These are phyloP conservation scores for Chrysoporthe puriensis DNA, from an alignment of 2,329 filamentous ascomycete species.

Conservation along the genomic window DNA sequence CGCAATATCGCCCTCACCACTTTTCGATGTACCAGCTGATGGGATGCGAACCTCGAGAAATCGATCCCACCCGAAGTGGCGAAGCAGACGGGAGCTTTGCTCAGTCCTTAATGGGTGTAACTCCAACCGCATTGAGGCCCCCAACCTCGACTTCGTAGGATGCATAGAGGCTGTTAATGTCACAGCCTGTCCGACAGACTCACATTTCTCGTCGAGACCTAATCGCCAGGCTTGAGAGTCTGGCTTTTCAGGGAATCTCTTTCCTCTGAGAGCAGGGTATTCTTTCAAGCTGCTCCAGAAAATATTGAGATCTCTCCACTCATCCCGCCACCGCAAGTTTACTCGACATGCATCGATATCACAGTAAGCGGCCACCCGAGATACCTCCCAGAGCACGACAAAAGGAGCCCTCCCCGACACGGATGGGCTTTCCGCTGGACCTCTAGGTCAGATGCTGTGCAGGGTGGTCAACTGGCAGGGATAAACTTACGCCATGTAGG, in stretches of 20 bases:
- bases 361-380: slow-evolving; percentile 53
- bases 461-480: not conserved
- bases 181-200: slow-evolving; percentile 19
- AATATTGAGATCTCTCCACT: slow-evolving; percentile 47
- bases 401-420: slow-evolving; percentile 50
- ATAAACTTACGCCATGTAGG: slow-evolving; percentile 23
- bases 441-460: not conserved
- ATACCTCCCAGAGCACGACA: slow-evolving; percentile 56
- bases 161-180: slow-evolving; percentile 24
- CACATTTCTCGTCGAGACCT: slow-evolving; percentile 36
- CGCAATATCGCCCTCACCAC: slow-evolving; percentile 37
- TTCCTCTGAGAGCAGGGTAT: slow-evolving; percentile 43
- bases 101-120: slow-evolving; percentile 55
- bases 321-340: slow-evolving; percentile 42
- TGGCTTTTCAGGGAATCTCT: slow-evolving; percentile 52
- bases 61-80: slow-evolving; percentile 61
- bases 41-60: slow-evolving; percentile 62
- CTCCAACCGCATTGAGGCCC: slow-evolving; percentile 49
- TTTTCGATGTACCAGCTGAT: slow-evolving; percentile 37
- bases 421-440: slow-evolving; percentile 43
- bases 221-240: slow-evolving; percentile 50
- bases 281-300: slow-evolving; percentile 40
- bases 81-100: slow-evolving; percentile 53
- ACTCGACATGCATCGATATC: slow-evolving; percentile 44
- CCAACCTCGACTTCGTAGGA: slow-evolving; percentile 31